Conservation (phyloP, 345 rosid species). For the Lagerstroemia speciosa region DNA sequence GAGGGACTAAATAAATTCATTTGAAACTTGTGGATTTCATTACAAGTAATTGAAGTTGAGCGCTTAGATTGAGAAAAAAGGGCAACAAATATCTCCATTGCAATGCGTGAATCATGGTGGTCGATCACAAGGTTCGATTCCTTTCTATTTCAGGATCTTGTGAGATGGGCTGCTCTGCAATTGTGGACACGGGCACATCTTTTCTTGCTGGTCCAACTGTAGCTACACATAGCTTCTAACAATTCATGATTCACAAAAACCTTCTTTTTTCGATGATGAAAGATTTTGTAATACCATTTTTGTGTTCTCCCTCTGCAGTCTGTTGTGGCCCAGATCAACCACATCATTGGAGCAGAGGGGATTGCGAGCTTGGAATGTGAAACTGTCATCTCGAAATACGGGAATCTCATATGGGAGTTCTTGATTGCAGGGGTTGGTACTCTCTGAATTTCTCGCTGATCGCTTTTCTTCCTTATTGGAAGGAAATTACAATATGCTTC, state of each 20-base stretch:
- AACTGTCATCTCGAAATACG: conserved; percentile 27
- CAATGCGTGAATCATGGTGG: not conserved
- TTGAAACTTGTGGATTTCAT: not conserved
- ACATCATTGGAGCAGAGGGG: conserved; percentile 46
- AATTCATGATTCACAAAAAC: not conserved
- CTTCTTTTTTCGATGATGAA: not conserved
- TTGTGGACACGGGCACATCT: conserved; percentile 50
- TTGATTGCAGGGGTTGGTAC: conserved; percentile 41
- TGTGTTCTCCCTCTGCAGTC: conserved; percentile 22
- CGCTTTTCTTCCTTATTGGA: not conserved
- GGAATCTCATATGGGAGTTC: conserved; percentile 35
- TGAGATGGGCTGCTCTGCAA: conserved; percentile 31
- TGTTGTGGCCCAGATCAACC: conserved; percentile 42
- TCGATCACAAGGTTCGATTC: not conserved
- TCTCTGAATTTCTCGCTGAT: not conserved
- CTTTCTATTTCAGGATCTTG: conserved; percentile 33
- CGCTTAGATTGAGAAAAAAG: not conserved
- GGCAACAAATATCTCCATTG: not conserved
- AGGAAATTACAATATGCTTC: not conserved
- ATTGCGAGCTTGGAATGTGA: conserved; percentile 39
- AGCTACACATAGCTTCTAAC: conserved; percentile 8
- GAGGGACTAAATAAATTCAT: not conserved
- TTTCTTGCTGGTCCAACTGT: conserved; percentile 60
- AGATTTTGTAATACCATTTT: conserved; percentile 1
- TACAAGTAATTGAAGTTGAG: not conserved